Evolutionary conservation across 129 eudicot genomes (phyloP).

Genomic region (Arctium minus): DNA sequence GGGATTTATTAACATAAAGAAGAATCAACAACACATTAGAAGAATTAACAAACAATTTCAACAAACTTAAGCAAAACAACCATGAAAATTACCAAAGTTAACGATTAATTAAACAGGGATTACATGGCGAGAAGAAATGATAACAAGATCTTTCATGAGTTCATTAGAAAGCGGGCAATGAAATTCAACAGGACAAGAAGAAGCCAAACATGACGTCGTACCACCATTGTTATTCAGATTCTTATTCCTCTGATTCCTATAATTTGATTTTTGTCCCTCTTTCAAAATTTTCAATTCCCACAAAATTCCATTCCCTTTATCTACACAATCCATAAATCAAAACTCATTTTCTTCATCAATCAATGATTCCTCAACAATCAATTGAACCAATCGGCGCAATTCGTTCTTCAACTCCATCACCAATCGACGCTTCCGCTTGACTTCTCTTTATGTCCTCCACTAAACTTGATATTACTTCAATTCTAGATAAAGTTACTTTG

Average conservation of each 20-base stretch:
- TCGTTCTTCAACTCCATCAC: constrained; percentile 68
- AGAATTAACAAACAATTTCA: background rate
- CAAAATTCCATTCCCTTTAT: constrained; percentile 52
- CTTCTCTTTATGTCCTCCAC: too few relatives aligned
- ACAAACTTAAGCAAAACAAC: background rate
- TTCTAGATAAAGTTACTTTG: too few relatives aligned
- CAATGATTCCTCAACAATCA: constrained; percentile 37
- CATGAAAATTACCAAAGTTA: background rate
- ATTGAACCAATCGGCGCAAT: constrained; percentile 47
- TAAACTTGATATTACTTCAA: too few relatives aligned
- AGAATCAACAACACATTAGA: background rate
- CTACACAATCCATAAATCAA: constrained; percentile 30
- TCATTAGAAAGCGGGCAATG: constrained; percentile 85
- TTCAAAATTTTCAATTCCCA: constrained; percentile 51
- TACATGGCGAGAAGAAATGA: constrained; percentile 90
- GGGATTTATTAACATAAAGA: background rate
- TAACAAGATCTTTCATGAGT: constrained; percentile 90
- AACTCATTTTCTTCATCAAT: constrained; percentile 37
- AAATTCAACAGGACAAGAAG: constrained; percentile 55
- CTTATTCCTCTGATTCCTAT: background rate
- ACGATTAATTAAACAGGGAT: background rate
- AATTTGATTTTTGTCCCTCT: constrained; percentile 12
- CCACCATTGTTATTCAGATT: constrained; percentile 6
- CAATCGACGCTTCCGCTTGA: too few relatives aligned
- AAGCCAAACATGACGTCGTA: constrained; percentile 15